Conservation (phyloP, 257 asterid species). For the Jacaranda copaia region DNA sequence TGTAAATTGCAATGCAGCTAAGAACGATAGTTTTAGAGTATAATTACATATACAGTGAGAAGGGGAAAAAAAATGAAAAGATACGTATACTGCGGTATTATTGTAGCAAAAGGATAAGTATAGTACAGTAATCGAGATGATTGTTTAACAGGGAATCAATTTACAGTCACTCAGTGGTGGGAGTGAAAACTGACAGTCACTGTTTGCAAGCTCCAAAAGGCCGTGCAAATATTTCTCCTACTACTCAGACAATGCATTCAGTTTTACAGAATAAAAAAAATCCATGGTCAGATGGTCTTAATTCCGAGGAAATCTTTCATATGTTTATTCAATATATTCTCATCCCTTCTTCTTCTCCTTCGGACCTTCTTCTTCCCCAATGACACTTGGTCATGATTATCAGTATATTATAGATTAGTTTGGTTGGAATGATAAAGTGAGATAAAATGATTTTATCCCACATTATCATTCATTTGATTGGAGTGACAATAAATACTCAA, state of each 20-base stretch:
- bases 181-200: slow-evolving; percentile 14
- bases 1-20: no score
- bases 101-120: slow-evolving; percentile 2
- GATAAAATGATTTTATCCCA: no score
- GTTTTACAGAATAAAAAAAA: no score
- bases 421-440: no score
- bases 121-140: neutral
- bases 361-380: slow-evolving; percentile 17
- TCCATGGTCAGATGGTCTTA: no score
- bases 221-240: slow-evolving; percentile 24
- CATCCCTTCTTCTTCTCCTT: slow-evolving; percentile 8
- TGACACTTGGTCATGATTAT: slow-evolving; percentile 16
- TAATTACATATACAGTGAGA: no score
- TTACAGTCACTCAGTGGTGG: neutral
- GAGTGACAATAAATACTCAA: no score
- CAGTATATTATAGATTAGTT: neutral
- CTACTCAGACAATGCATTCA: slow-evolving; percentile 7
- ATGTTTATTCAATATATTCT: slow-evolving; percentile 25
- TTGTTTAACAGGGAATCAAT: neutral
- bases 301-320: neutral
- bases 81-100: neutral
- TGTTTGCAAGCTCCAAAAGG: slow-evolving; percentile 21
- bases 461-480: no score
- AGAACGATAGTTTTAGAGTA: no score
- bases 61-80: no score